Percentiles rank a stretch among this genome's conserved stretches.
Evolutionary conservation across 2,329 filamentous ascomycete genomes (phyloP).

Genomic region (Monosporascus cannonballus): DNA sequence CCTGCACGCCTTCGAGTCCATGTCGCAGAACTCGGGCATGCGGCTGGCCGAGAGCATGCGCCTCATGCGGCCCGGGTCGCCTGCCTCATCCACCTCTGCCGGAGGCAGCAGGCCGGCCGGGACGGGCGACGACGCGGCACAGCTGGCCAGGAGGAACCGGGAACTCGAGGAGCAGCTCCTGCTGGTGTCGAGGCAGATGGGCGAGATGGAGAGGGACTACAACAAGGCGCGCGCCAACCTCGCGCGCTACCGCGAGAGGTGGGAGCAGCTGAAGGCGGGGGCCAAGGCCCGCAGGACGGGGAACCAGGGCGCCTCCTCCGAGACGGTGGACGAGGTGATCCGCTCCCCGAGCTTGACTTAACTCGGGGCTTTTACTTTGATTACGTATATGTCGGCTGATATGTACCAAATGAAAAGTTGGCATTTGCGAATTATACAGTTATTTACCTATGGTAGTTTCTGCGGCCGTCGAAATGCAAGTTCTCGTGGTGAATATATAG

Average conservation of each 20-base stretch:
- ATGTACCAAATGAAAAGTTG: too few relatives aligned
- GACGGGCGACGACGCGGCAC: constrained; percentile 33
- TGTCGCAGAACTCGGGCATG: constrained; percentile 79
- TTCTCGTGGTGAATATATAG: too few relatives aligned
- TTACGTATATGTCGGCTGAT: too few relatives aligned
- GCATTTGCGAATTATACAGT: too few relatives aligned
- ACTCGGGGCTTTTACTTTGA: not conserved
- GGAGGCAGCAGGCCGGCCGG: constrained; percentile 17
- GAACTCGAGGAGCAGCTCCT: constrained; percentile 65
- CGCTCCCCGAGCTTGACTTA: not conserved
- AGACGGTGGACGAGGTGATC: not conserved
- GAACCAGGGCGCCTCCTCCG: not conserved
- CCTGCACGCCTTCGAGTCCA: constrained; percentile 89
- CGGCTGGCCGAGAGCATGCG: constrained; percentile 79
- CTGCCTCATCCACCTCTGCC: constrained; percentile 27
- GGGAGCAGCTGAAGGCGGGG: constrained; percentile 55
- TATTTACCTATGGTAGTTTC: too few relatives aligned
- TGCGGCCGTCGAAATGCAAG: too few relatives aligned
- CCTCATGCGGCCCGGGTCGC: constrained; percentile 53
- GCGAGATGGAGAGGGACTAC: constrained; percentile 59
- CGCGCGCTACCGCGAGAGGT: constrained; percentile 53
- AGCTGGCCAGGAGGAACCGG: constrained; percentile 42
- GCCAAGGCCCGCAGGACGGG: constrained; percentile 44
- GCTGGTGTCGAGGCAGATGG: constrained; percentile 52
- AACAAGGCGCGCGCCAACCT: constrained; percentile 50